These are phyloP conservation scores for Melastoma candidum DNA, from an alignment of 441 rosid species.

Conservation along the genomic window DNA sequence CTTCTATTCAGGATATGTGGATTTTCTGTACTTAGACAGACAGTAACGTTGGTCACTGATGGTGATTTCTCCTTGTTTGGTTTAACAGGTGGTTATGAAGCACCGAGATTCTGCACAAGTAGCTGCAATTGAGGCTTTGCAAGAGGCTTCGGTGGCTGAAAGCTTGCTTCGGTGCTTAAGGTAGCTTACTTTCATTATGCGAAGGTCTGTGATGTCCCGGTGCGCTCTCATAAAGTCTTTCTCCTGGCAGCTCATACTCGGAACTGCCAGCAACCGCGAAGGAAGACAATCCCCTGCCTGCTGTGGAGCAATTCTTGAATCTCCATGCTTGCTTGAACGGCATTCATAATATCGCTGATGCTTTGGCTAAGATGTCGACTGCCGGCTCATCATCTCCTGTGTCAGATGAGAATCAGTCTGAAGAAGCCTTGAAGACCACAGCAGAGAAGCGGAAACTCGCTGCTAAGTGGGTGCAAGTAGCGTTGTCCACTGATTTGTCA, in stretches of 20 bases:
- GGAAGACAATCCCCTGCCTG: slow-evolving; percentile 81
- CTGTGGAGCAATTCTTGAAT: slow-evolving; percentile 78
- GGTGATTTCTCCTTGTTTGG: not conserved
- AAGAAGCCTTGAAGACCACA: slow-evolving; percentile 55
- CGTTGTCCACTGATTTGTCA: slow-evolving; percentile 68
- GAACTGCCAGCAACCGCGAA: slow-evolving; percentile 62
- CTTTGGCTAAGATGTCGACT: slow-evolving; percentile 42
- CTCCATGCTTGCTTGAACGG: slow-evolving; percentile 55
- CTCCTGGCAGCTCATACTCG: slow-evolving; percentile 49
- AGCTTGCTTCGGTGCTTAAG: slow-evolving; percentile 83
- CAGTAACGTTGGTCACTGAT: not conserved
- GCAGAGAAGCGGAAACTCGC: slow-evolving; percentile 60
- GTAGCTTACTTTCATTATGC: slow-evolving; percentile 19
- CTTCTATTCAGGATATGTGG: not conserved
- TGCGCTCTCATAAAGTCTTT: not conserved
- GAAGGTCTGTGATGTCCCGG: not conserved
- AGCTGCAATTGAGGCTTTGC: slow-evolving; percentile 85
- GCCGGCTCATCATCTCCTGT: slow-evolving; percentile 38
- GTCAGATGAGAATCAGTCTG: slow-evolving; percentile 35
- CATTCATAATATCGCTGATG: slow-evolving; percentile 41
- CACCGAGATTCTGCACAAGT: slow-evolving; percentile 84
- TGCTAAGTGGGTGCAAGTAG: slow-evolving; percentile 86
- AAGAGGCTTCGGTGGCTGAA: slow-evolving; percentile 90
- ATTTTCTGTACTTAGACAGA: not conserved
- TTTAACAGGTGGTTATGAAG: slow-evolving; percentile 68